Conservation (phyloP, 2,329 filamentous ascomycete species). For the Leptographium wingfieldii region DNA sequence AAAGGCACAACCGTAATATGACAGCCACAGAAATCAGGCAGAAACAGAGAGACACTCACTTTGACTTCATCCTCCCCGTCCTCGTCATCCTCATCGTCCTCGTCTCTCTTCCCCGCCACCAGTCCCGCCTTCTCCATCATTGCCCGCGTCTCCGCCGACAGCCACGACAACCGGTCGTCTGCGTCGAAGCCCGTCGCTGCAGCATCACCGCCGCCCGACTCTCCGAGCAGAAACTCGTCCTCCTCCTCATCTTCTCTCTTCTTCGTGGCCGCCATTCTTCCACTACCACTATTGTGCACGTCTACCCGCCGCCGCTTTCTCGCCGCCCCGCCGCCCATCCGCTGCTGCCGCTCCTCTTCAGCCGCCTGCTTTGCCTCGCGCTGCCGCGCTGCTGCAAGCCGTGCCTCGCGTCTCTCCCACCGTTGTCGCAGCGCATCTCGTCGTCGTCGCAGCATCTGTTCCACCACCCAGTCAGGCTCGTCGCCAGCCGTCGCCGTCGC, state of each 20-base stretch:
- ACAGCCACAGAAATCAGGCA: background rate
- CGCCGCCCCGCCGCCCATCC: constrained; percentile 34
- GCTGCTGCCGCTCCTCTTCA: constrained; percentile 32
- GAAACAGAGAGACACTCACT: constrained; percentile 22
- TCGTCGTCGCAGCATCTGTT: constrained; percentile 60
- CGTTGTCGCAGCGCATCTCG: constrained; percentile 51
- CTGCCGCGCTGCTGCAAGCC: constrained; percentile 31
- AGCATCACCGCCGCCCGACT: constrained; percentile 9
- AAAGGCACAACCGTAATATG: background rate
- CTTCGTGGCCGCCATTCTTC: constrained; percentile 32
- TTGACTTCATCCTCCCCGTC: constrained; percentile 56
- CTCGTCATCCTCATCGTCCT: constrained; percentile 30
- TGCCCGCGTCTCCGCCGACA: constrained; percentile 64
- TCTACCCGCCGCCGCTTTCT: constrained; percentile 20
- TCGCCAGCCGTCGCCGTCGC: constrained; percentile 38
- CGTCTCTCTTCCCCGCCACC: constrained; percentile 23
- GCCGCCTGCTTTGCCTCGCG: constrained; percentile 19
- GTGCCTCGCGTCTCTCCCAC: constrained; percentile 63
- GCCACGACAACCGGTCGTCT: constrained; percentile 33
- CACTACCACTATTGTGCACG: constrained; percentile 15
- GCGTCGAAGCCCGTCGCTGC: constrained; percentile 12
- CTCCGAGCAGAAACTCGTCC: constrained; percentile 60
- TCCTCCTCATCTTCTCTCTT: constrained; percentile 34
- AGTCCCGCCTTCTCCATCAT: constrained; percentile 56
- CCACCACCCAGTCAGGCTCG: constrained; percentile 75